phyloP scores from a whole-genome alignment of 495 filamentous ascomycete species.

The Xylaria sp. region DNA sequence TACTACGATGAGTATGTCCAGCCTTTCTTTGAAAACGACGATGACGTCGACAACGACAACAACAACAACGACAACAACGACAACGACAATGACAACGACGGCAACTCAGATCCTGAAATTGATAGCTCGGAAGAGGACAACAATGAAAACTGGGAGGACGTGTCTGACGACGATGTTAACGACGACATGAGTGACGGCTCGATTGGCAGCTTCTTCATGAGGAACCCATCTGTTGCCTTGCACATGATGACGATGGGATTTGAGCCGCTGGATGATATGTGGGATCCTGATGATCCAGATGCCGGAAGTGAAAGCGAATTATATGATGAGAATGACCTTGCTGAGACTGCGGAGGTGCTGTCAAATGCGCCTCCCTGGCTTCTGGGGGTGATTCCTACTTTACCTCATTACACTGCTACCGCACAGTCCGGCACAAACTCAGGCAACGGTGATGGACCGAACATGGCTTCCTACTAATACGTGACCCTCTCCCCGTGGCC shows the following conservation, averaged over 20 bases:
- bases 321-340: not conserved
- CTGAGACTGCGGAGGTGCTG: not conserved
- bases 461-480: not conserved
- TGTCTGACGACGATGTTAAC: conserved; percentile 11
- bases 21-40: conserved; percentile 10
- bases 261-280: not conserved
- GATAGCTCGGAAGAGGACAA: not conserved
- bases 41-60: not conserved
- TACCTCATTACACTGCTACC: not conserved
- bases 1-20: conserved; percentile 15
- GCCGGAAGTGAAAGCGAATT: not conserved
- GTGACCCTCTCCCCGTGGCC: not conserved
- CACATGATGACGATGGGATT: not conserved
- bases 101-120: not conserved
- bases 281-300: not conserved
- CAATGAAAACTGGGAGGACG: conserved; percentile 14
- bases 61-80: not conserved
- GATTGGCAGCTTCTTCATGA: not conserved
- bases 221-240: not conserved
- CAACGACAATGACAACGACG: not conserved
- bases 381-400: not conserved
- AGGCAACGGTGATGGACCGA: not conserved
- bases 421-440: not conserved
- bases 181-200: conserved; percentile 9
- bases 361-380: conserved; percentile 1